Evolutionary conservation across 148 eudicot species (phyloP), one percentile per base, ranked within the genome.

Genomic region (Hydrangea macrophylla): DNA sequence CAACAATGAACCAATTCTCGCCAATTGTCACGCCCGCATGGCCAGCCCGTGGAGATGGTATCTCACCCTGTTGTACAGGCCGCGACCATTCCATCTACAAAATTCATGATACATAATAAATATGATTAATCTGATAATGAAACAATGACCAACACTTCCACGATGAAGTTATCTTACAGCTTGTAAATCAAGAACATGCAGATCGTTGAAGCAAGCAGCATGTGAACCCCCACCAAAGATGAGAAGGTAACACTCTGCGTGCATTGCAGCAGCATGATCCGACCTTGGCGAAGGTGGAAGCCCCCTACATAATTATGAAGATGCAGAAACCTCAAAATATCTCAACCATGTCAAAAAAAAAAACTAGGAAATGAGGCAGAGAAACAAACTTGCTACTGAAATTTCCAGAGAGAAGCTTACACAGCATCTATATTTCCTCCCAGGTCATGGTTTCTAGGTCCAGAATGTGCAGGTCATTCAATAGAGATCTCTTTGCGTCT

Each of bases 211-310:
- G 85, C 99, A 95, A 65, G 86, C 86, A 67, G 99, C 96, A 84
- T 95, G 99, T 80, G 99, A 89, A 71, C 97, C 99, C 58, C 99
- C 99, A 55, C 99, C 99, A 73, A 87, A 95, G 58, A 95, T 89
- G 59, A 95, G 97, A 81, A 95, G 99, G 79, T 91, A 95, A n/a
- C 96, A 93, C 70, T 89, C 96, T 48, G 92, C 96, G 83, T 95
- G 99, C 37, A 91, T 92, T 40, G 99, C 99, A 79, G 99, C 96
- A 68, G 88, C 88, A 84, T 95, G 99, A 86, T 91, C 99, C 23
- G 99, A 95, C 73, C 99, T 84, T 65, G 99, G 97, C 77, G 99
- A 89, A 78, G 99, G 99, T 45, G 88, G 81, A 74, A 80, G 86
- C 26, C 97, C 99, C 80, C 99, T 95, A 58, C 63, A 78, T 68